Base-by-base conservation (phyloP, 2,329 filamentous ascomycete genomes). In the Scedosporium boydii region DNA sequence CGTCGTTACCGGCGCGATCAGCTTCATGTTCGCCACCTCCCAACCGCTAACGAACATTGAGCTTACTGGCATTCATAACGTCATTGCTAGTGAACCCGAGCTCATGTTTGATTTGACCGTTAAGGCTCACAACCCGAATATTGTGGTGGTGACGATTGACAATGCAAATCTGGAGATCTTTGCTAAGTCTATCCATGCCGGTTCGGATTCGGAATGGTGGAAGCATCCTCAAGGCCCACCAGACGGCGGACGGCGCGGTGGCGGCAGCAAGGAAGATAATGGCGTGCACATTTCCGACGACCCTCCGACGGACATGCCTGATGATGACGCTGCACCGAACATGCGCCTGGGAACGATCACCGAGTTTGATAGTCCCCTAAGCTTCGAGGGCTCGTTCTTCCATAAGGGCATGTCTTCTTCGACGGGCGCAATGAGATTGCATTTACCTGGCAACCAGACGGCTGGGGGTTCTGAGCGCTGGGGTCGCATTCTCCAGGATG, bases 21-120 rank as follows among this genome's bases (percentile, higher is more conserved):
- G 89, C 23, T 95, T 98, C 73, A 87, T 97, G 75, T 89, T 97
- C 74, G 90, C 92, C 56, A 93, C 93, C 21, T 96, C 93, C 34
- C 92, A 96, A 70, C 90, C 93, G 6, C 82, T 99, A 58, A 83
- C 85, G 27, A 86, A 90, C 66, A 89, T 98, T 63, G 81, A 88
- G 66, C 85, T 98, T 55, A 79, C 88, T 62, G 87, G 88, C 66
- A 91, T 99, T 67, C 86, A 89, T 68, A 96, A 96, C 67, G 91
- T 99, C 26, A 83, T 98, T 58, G 93, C 93, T 2, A 96, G 91
- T 68, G 91, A 96, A 73, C 91, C 96, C 73, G 93, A 98, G 72
- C 82, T 99, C 51, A 96, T 99, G 85, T 84, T 98, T 69, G 93
- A 99, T 73, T 77, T 99, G 58, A 86, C 90, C 21, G 91, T 99